A percentile compares a stretch with the other conserved stretches of the same genome.
phyloP scores from a whole-genome alignment of 305 asterid genomes.

The Fraxinus platypoda region DNA sequence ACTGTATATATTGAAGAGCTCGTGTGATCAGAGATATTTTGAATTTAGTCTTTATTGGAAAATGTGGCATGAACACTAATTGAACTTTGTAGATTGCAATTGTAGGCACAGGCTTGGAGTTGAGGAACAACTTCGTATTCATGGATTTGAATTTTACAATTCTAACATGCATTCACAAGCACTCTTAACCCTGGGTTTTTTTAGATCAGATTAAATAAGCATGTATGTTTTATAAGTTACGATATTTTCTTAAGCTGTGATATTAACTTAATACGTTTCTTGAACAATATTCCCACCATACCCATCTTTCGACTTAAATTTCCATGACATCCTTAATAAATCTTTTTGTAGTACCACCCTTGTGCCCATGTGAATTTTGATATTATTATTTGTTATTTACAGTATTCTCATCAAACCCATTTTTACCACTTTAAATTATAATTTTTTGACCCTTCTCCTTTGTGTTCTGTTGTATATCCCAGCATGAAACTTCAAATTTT shows the following conservation, averaged over 20 bases:
- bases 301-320: neutral
- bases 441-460: neutral
- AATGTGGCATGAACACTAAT: neutral
- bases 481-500: neutral
- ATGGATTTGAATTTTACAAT: neutral
- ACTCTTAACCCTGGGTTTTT: neutral
- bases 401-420: neutral
- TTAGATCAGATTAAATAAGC: neutral
- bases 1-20: neutral
- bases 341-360: neutral
- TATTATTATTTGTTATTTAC: neutral
- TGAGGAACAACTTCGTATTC: neutral
- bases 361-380: neutral
- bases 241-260: neutral
- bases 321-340: neutral
- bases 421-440: neutral
- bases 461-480: neutral
- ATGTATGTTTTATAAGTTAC: neutral
- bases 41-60: neutral
- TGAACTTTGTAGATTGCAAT: neutral
- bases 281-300: neutral
- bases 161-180: neutral
- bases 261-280: neutral
- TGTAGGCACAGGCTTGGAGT: neutral
- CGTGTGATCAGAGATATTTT: neutral